Base-by-base conservation (phyloP, 176 grass and related monocot genomes). In the Rhynchospora tenuis region DNA sequence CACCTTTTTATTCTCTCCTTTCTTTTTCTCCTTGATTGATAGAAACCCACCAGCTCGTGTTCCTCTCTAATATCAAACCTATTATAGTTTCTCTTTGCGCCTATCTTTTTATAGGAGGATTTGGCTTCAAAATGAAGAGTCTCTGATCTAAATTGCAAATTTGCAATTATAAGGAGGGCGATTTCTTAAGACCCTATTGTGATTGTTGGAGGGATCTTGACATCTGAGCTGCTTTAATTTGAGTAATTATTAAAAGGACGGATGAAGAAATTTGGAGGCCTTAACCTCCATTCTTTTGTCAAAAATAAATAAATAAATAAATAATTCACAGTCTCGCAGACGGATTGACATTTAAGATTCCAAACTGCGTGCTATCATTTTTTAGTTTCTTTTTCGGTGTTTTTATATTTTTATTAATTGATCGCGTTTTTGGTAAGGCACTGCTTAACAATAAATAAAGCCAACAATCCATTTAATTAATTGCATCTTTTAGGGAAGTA, bases 161-260 rank as follows among this genome's bases (percentile, higher is more conserved):
- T 45, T 14, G 33, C 38, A 43, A 45, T 17, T 70, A 33, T n/a
- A n/a, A 38, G 57, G 59, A 61, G 23, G 19, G 6, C 2, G n/a
- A 71, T n/a, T 71, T 71, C 38, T 45, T 71, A 2, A 71, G 38
- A 71, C 3, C 42, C 1, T 7, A 70, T 38, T 45, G 17, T 9
- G 2, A 38, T 3, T 38, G 33, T 38, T 38, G 33, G 65, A 43
- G 6, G 5, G 66, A 70, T 70, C 38, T 44, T 46, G 67, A 71
- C 67, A 71, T 38, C 42, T 71, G 42, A 71, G 42, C 67, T 71
- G 42, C 67, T 71, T 71, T 46, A 71, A 45, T 71, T 71, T 46
- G 46, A 71, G 17, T 71, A 46, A 44, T 45, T n/a, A n/a, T 45
- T 71, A 20, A 71, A 45, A 71, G 8, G 67, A 71, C 8, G 42